Evolutionary conservation across 2,329 filamentous ascomycete genomes (phyloP).

Genomic region (Scedosporium boydii): DNA sequence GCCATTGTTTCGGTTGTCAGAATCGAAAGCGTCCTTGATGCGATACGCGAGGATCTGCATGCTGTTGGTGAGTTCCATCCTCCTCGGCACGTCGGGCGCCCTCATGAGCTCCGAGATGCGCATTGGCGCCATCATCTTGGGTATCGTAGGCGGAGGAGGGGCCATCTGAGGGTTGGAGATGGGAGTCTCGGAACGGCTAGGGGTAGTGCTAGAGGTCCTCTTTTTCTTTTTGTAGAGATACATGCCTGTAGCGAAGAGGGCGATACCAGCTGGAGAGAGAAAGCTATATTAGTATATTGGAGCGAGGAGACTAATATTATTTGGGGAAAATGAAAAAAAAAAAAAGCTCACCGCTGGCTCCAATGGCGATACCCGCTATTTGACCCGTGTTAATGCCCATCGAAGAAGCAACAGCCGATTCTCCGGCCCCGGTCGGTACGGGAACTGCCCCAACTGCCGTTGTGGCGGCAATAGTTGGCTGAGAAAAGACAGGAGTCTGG

Average conservation of each 20-base stretch:
- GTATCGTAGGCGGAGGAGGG: conserved; percentile 3
- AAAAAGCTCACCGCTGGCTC: background rate
- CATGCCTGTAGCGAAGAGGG: background rate
- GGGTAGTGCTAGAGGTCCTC: background rate
- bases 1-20: background rate
- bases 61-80: background rate
- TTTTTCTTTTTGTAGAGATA: background rate
- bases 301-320: too few relatives aligned
- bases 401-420: background rate
- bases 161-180: background rate
- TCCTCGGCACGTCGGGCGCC: background rate
- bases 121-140: background rate
- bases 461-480: background rate
- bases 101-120: background rate
- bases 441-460: background rate
- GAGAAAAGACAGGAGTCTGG: background rate
- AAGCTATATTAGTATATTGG: background rate
- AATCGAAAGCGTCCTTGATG: background rate
- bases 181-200: background rate
- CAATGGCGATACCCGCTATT: background rate
- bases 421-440: background rate
- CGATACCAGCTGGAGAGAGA: background rate
- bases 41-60: background rate
- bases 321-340: background rate
- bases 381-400: background rate